Conservation (phyloP, 139 green algal genomes). For the Chlamydomonas sphaeroides region DNA sequence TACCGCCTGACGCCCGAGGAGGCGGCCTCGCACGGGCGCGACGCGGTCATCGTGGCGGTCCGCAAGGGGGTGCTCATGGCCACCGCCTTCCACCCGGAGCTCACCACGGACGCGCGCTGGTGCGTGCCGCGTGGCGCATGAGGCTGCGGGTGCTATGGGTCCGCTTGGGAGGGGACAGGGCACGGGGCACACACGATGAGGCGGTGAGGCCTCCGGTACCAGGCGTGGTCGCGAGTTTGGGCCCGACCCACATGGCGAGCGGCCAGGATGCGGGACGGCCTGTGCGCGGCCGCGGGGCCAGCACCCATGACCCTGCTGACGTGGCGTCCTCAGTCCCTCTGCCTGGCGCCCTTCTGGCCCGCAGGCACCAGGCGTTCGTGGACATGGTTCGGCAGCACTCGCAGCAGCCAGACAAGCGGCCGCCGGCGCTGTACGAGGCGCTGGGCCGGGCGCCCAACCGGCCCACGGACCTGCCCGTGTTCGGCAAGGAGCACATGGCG, state of each 20-base stretch:
- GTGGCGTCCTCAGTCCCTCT: too few relatives aligned
- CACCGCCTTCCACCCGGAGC: constrained; percentile 98
- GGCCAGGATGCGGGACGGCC: not conserved
- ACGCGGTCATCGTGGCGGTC: constrained; percentile 88
- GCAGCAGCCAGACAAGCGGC: constrained; percentile 25
- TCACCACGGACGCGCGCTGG: constrained; percentile 92
- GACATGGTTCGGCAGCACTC: constrained; percentile 79
- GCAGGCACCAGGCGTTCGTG: constrained; percentile 91
- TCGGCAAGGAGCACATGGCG: constrained; percentile 66
- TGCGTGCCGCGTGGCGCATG: too few relatives aligned
- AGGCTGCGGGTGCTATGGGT: too few relatives aligned
- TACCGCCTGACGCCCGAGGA: constrained; percentile 78
- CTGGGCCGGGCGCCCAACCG: constrained; percentile 53
- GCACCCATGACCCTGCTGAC: too few relatives aligned
- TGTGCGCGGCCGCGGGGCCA: too few relatives aligned
- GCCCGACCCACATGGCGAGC: too few relatives aligned
- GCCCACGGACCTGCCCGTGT: constrained; percentile 78
- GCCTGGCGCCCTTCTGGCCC: not conserved
- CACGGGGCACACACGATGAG: too few relatives aligned
- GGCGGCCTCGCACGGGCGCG: constrained; percentile 23
- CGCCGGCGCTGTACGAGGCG: constrained; percentile 20
- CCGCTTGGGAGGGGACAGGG: too few relatives aligned
- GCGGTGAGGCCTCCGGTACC: too few relatives aligned
- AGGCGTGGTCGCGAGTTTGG: too few relatives aligned
- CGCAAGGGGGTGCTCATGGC: constrained; percentile 84